A percentile compares a stretch with the other conserved stretches of the same genome.
Conservation (phyloP, 2,329 filamentous ascomycete genomes). For the Aureobasidium sp. region DNA sequence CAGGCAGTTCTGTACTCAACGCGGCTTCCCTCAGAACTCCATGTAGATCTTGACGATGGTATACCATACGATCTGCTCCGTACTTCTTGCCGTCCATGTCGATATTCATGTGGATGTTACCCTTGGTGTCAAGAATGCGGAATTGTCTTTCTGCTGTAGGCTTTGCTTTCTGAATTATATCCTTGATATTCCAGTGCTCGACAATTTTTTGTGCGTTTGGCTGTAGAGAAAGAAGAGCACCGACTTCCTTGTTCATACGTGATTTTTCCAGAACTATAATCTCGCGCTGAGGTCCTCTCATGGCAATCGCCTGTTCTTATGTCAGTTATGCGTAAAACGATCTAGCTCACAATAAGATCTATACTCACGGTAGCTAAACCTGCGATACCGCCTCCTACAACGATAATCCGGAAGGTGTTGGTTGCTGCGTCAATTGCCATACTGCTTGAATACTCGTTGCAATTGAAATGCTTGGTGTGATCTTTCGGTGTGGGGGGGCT, state of each 20-base stretch:
- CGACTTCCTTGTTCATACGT: slow-evolving; percentile 28
- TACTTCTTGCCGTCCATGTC: slow-evolving; percentile 26
- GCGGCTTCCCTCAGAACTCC: slow-evolving; percentile 25
- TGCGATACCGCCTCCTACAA: slow-evolving; percentile 27
- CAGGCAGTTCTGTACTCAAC: slow-evolving; percentile 17
- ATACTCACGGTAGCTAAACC: slow-evolving; percentile 27
- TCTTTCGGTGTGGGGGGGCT: not conserved
- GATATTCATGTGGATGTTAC: slow-evolving; percentile 27
- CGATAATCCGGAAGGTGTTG: slow-evolving; percentile 26
- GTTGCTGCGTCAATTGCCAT: slow-evolving; percentile 7
- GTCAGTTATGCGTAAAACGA: not conserved
- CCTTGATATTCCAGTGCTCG: slow-evolving; percentile 24
- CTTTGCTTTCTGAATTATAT: slow-evolving; percentile 23
- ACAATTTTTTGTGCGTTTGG: slow-evolving; percentile 35
- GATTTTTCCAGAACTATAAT: slow-evolving; percentile 27
- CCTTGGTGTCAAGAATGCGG: slow-evolving; percentile 28
- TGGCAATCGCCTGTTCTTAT: slow-evolving; percentile 26
- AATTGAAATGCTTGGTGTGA: not conserved
- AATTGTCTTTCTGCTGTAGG: slow-evolving; percentile 31
- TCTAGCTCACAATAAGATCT: not conserved
- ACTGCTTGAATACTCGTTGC: not conserved
- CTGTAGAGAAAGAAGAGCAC: slow-evolving; percentile 35
- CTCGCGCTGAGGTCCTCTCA: slow-evolving; percentile 25
- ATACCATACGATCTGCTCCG: slow-evolving; percentile 34
- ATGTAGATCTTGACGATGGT: slow-evolving; percentile 37